Conservation (phyloP, 768 basidiomycete species). For the Suillus hirtellus region DNA sequence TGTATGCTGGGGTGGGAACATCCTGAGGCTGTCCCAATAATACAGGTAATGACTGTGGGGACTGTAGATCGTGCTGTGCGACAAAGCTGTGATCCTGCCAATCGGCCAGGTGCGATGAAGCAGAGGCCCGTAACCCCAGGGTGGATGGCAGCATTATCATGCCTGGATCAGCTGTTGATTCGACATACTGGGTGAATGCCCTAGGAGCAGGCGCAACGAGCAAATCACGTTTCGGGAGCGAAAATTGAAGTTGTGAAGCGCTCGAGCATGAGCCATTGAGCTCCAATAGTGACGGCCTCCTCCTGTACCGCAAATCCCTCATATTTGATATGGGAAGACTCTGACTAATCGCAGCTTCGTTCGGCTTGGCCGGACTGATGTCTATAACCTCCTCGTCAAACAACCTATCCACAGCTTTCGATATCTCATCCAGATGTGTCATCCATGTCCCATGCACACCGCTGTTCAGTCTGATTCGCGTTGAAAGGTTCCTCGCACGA, state of each 20-base stretch:
- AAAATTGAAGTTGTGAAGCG: slow-evolving; percentile 50
- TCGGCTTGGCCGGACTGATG: slow-evolving; percentile 10
- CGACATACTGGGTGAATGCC: slow-evolving; percentile 74
- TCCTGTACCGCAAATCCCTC: slow-evolving; percentile 34
- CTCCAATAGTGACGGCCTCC: slow-evolving; percentile 49
- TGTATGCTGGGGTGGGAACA: slow-evolving; percentile 57
- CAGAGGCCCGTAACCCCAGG: slow-evolving; percentile 54
- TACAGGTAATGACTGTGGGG: slow-evolving; percentile 5
- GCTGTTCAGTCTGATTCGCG: slow-evolving; percentile 47
- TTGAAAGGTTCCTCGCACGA: slow-evolving; percentile 52
- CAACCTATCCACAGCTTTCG: slow-evolving; percentile 59
- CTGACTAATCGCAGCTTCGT: slow-evolving; percentile 37
- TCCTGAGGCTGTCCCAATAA: slow-evolving; percentile 41
- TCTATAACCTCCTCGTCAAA: slow-evolving; percentile 36
- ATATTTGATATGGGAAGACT: slow-evolving; percentile 45
- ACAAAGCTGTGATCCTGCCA: slow-evolving; percentile 11
- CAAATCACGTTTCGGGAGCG: slow-evolving; percentile 49
- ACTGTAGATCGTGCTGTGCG: slow-evolving; percentile 9
- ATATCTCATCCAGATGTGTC: slow-evolving; percentile 67
- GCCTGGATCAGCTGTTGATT: slow-evolving; percentile 52
- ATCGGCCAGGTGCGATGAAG: slow-evolving; percentile 27
- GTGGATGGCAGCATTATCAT: slow-evolving; percentile 67
- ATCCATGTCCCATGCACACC: slow-evolving; percentile 59
- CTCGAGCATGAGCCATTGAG: slow-evolving; percentile 26
- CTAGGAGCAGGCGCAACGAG: slow-evolving; percentile 71